Base-by-base conservation (phyloP, 164 flowering plant species). In the Kingdonia uniflora region DNA sequence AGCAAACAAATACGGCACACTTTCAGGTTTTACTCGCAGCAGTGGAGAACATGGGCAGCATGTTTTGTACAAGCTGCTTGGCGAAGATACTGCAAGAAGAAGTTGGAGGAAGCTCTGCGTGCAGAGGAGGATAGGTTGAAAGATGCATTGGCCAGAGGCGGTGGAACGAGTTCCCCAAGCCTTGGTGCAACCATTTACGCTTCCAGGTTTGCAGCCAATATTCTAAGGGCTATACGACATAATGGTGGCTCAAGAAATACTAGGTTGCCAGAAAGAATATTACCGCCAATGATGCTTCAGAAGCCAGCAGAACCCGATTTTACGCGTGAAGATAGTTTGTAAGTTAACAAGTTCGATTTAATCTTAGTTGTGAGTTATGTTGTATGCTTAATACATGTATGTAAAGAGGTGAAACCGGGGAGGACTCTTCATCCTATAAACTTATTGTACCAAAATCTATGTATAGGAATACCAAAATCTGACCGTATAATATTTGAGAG, bases 31-130 rank as follows among this genome's bases (percentile, higher is more conserved):
- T 86, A 89, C 71, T 92, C 99, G 0, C 89, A 75, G 62, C 97
- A 89, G 25, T 88, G 97, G 99, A 81, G 95, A 63, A 84, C 97
- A 1, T 90, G 95, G 96, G 96, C 95, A 2, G 96, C 97, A 11
- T 83, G 89, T 62, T 90, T 85, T 51, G 75, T 90, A 42, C 97
- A 90, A 59, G 97, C 92, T 16, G 97, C 95, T 0, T 90, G 97
- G 95, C 73, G 96, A 2, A 58, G 96, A 1, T 61, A 90, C 40
- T 33, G 65, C 11, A 80, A 74, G 70, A 86, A 81, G 76, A 90
- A 82, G 67, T 47, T 76, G 11, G 94, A 82, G 52, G 82, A 82
- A 55, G 67, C 85, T 3, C 75, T 86, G 12, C 68, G 64, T 22
- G 87, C 67, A 57, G 90, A 86, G 62, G 97, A 89, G 67, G 74